phyloP scores from a whole-genome alignment of 2,329 filamentous ascomycete species.

The Rutstroemia sp. region DNA sequence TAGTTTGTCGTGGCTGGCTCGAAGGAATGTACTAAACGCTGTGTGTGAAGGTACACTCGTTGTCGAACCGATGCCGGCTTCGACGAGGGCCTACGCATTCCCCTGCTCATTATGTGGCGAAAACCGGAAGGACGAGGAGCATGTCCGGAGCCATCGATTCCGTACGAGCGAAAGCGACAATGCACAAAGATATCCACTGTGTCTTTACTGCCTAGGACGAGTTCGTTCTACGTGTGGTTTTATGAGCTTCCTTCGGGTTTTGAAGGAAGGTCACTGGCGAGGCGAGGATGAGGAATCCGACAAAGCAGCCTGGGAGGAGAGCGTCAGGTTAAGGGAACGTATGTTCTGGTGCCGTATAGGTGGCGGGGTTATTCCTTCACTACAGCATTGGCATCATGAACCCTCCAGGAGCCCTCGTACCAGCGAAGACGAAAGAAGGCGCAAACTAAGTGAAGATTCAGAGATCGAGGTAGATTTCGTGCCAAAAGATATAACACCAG shows the following conservation, averaged over 20 bases:
- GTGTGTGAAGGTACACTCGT: slow-evolving; percentile 81
- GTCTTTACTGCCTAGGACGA: slow-evolving; percentile 76
- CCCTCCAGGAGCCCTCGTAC: slow-evolving; percentile 20
- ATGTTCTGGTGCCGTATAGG: slow-evolving; percentile 97
- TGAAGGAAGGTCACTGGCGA: slow-evolving; percentile 88
- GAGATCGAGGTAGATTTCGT: slow-evolving; percentile 25
- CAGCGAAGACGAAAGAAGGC: slow-evolving; percentile 25
- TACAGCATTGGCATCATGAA: slow-evolving; percentile 19
- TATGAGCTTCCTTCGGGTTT: slow-evolving; percentile 80
- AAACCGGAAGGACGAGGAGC: slow-evolving; percentile 58
- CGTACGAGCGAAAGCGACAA: slow-evolving; percentile 79
- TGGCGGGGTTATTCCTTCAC: slow-evolving; percentile 71
- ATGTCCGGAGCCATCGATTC: slow-evolving; percentile 80
- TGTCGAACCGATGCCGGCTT: slow-evolving; percentile 75
- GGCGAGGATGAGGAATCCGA: slow-evolving; percentile 77
- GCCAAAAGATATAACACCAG: slow-evolving; percentile 26
- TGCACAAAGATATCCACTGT: slow-evolving; percentile 83
- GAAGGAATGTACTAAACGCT: slow-evolving; percentile 73
- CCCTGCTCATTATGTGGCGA: slow-evolving; percentile 84
- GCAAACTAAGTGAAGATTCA: slow-evolving; percentile 25
- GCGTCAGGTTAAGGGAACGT: slow-evolving; percentile 77
- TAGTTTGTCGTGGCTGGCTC: slow-evolving; percentile 86
- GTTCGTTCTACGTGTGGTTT: slow-evolving; percentile 89
- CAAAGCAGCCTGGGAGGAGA: slow-evolving; percentile 90
- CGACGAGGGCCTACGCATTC: slow-evolving; percentile 35